Evolutionary conservation across 192 early-diverging fungal species (phyloP).

Genomic region (Glomus cerebriforme): DNA sequence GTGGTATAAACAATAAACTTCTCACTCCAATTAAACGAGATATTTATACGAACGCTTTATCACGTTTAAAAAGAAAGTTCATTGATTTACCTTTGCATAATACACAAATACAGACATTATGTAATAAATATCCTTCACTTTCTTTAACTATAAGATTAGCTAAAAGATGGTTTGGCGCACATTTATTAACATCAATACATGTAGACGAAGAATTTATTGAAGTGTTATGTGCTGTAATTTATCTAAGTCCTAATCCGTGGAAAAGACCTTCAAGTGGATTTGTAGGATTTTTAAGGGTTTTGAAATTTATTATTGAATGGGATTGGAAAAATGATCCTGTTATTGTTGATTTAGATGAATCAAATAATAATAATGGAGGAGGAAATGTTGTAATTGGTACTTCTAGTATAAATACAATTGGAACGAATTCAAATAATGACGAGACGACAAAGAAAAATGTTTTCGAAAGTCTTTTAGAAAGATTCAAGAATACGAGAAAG

Average conservation of each 20-base stretch:
- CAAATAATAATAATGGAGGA: neutral
- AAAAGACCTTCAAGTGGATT: constrained; percentile 63
- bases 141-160: constrained; percentile 80
- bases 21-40: constrained; percentile 45
- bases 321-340: constrained; percentile 77
- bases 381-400: neutral
- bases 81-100: constrained; percentile 57
- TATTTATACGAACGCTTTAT: constrained; percentile 52
- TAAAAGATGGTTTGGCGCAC: constrained; percentile 89
- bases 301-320: constrained; percentile 74
- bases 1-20: constrained; percentile 53
- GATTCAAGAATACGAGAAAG: constrained; percentile 62
- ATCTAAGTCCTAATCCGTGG: constrained; percentile 63
- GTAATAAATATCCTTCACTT: constrained; percentile 71
- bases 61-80: constrained; percentile 52
- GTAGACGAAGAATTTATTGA: constrained; percentile 81
- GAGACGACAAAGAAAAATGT: constrained; percentile 44
- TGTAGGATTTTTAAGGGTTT: constrained; percentile 74
- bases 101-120: constrained; percentile 71
- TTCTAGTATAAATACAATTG: neutral
- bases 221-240: constrained; percentile 70
- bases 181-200: constrained; percentile 67
- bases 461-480: constrained; percentile 45
- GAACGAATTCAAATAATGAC: constrained; percentile 28
- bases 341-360: constrained; percentile 75